phyloP scores from a whole-genome alignment of 768 basidiomycete genomes.

The Hemileccinum rubropunctum region DNA sequence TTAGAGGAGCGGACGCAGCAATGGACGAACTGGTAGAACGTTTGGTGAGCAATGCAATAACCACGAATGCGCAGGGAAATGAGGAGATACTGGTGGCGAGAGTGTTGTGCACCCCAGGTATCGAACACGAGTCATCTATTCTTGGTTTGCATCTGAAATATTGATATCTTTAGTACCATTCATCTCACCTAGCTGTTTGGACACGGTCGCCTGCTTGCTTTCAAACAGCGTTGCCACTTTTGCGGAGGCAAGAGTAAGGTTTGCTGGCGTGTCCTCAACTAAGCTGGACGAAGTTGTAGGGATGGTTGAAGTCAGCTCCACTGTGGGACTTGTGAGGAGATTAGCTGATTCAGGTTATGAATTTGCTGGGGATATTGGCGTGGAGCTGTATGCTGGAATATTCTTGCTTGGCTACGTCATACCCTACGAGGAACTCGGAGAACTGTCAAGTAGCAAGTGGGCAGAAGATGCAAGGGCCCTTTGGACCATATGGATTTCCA shows the following conservation, averaged over 20 bases:
- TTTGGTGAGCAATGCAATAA: slow-evolving; percentile 10
- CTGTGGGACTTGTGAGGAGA: slow-evolving; percentile 12
- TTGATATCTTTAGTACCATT: slow-evolving; percentile 14
- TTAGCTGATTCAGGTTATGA: slow-evolving; percentile 19
- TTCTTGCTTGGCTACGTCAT: slow-evolving; percentile 25
- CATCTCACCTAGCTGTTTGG: slow-evolving; percentile 19
- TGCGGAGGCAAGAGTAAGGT: slow-evolving; percentile 12
- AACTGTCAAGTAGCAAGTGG: slow-evolving; percentile 8
- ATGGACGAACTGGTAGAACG: slow-evolving; percentile 43
- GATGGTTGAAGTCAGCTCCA: not conserved
- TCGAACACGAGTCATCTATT: not conserved
- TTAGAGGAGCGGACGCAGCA: slow-evolving; percentile 42
- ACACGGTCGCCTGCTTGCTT: slow-evolving; percentile 14
- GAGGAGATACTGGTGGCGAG: slow-evolving; percentile 1
- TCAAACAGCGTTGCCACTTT: slow-evolving; percentile 13
- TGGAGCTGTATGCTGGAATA: slow-evolving; percentile 17
- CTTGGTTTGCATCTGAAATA: not conserved
- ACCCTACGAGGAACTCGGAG: slow-evolving; percentile 5
- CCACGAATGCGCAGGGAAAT: not conserved
- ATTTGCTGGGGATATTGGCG: slow-evolving; percentile 17
- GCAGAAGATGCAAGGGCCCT: slow-evolving; percentile 25
- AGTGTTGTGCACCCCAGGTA: slow-evolving; percentile 22
- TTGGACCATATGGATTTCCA: slow-evolving; percentile 30
- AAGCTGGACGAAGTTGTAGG: not conserved
- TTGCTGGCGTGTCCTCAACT: slow-evolving; percentile 8